Percentiles rank a stretch among this genome's conserved stretches.
phyloP scores from a whole-genome alignment of 2,329 filamentous ascomycete genomes.

The Pseudogymnoascus sp. region DNA sequence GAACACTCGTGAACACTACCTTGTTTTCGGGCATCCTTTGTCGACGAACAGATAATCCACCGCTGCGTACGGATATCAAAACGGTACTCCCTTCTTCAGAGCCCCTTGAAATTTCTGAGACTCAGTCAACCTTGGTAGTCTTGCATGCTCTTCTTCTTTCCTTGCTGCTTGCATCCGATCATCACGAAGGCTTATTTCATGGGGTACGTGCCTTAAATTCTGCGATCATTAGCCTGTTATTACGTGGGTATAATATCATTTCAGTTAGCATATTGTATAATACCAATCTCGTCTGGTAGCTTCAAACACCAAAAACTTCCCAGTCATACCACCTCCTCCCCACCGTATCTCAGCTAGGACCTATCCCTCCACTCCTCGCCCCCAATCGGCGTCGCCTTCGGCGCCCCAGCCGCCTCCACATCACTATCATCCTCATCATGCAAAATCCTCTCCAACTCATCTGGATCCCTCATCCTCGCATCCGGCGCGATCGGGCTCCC shows the following conservation, averaged over 20 bases:
- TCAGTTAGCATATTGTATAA: background rate
- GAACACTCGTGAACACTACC: background rate
- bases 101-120: background rate
- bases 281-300: background rate
- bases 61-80: background rate
- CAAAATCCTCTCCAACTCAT: conserved; percentile 53
- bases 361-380: conserved; percentile 3
- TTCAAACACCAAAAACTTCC: background rate
- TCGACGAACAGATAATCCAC: background rate
- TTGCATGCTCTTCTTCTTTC: background rate
- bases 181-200: background rate
- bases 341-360: background rate
- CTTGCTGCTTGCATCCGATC: background rate
- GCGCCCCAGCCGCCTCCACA: conserved; percentile 8
- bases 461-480: conserved; percentile 58
- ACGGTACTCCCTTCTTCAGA: background rate
- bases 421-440: conserved; percentile 44
- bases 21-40: background rate
- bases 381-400: background rate
- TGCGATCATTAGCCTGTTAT: background rate
- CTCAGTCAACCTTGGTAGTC: background rate
- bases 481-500: conserved; percentile 41
- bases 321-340: background rate
- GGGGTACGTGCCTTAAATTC: background rate
- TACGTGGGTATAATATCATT: background rate